Evolutionary conservation across 2,329 filamentous ascomycete genomes (phyloP), one percentile per base, ranked within the genome.

Genomic region (Colletotrichum spinosum): DNA sequence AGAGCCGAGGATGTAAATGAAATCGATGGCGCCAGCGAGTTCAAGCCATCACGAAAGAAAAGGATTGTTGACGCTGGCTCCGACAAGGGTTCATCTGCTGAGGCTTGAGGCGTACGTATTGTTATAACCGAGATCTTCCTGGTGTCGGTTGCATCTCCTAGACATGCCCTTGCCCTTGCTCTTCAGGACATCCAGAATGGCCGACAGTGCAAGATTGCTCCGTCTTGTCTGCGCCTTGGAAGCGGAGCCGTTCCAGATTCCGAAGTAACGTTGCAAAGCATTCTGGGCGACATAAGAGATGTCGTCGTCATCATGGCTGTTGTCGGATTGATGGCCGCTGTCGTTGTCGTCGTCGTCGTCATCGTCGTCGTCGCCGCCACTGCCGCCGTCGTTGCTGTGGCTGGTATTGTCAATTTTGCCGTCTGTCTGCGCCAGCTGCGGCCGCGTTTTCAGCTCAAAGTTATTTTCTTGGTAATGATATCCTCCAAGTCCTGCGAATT

Each of bases 401-500:
- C 33, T 50, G 25, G 13, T n/a, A 50, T 34, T 37, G 46, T 8
- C 17, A 50, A 6, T 34, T 50, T 50, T 34, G 12, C 33, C 17
- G 33, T 50, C 46, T 25, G 46, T 50, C 46, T 50, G 46, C 17
- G 11, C 46, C 25, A 44, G 2, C 11, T 44, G 13, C 15, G 10
- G 12, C 11, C 41, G 41, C 41, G 41, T 44, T 34, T 37, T 49
- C 46, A 44, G 11, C 41, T n/a, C 12, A 13, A 50, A 12, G 12
- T 12, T n/a, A 7, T 50, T 35, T 33, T 50, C 33, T 35, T 50
- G 46, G 17, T 37, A 50, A 35, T 50, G 17, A 49, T 34, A 11
- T 49, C 46, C 46, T 49, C 46, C 25, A 50, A 50, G 17, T n/a
- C 46, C 33, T 50, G 46, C 25, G 46, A 35, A 34, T 35, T 50